phyloP scores from a whole-genome alignment of 768 basidiomycete species.

The Clitopilus hobsonii region DNA sequence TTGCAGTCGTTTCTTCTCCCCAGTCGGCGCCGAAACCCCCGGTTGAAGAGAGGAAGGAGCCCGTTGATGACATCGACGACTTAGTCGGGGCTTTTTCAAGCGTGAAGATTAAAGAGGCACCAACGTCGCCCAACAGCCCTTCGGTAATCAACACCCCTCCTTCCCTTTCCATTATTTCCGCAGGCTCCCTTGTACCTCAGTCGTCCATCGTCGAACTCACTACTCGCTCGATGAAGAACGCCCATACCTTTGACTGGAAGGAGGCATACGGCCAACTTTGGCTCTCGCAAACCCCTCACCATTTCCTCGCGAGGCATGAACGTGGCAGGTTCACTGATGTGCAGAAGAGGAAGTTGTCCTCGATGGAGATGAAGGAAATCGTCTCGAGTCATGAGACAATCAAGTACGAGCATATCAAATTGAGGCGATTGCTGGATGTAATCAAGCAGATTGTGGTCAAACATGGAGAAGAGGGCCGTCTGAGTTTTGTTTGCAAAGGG shows the following conservation, averaged over 20 bases:
- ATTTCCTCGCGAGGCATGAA: conserved; percentile 55
- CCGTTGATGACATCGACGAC: conserved; percentile 26
- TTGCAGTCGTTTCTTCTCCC: conserved; percentile 12
- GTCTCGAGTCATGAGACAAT: conserved; percentile 18
- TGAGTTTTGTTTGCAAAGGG: conserved; percentile 50
- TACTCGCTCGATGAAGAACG: conserved; percentile 32
- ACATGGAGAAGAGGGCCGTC: conserved; percentile 44
- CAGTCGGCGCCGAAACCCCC: neutral
- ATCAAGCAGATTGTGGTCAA: conserved; percentile 47
- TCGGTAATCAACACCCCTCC: too few species aligned
- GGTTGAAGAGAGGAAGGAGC: neutral
- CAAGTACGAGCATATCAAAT: conserved; percentile 30
- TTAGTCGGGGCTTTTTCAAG: conserved; percentile 27
- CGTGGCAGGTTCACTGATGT: conserved; percentile 48
- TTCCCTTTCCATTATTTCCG: conserved; percentile 15
- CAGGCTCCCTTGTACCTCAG: conserved; percentile 31
- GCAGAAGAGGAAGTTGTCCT: conserved; percentile 39
- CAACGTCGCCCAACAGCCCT: too few species aligned
- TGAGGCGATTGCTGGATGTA: conserved; percentile 32
- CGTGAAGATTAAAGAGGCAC: conserved; percentile 22
- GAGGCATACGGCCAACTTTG: conserved; percentile 64
- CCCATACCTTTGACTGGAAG: conserved; percentile 42
- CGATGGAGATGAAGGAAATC: conserved; percentile 27
- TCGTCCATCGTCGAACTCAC: conserved; percentile 41
- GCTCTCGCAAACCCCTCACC: conserved; percentile 61